Percentiles rank a stretch among this genome's conserved stretches.
These are phyloP conservation scores for Graphilbum fragrans DNA, from an alignment of 2,329 filamentous ascomycete genomes.

Conservation along the genomic window DNA sequence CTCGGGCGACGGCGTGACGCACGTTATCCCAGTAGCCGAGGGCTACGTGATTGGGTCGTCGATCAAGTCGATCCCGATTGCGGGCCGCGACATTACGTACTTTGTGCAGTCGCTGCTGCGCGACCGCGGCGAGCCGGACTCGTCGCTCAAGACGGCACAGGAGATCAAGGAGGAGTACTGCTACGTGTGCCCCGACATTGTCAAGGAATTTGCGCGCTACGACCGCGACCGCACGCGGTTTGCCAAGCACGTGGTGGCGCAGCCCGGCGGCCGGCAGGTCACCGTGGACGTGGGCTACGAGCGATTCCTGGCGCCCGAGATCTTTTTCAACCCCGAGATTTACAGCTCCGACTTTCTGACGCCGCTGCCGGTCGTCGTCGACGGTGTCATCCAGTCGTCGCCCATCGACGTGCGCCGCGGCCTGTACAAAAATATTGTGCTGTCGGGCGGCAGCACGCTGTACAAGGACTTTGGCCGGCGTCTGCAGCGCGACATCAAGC, in stretches of 20 bases:
- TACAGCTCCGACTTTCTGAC: constrained; percentile 98
- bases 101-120: constrained; percentile 94
- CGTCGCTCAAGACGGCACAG: constrained; percentile 92
- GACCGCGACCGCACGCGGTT: constrained; percentile 88
- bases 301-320: constrained; percentile 93
- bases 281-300: constrained; percentile 93
- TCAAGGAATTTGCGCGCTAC: constrained; percentile 94
- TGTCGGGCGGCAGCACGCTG: constrained; percentile 90
- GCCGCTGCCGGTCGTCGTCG: constrained; percentile 84
- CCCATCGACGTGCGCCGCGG: constrained; percentile 95
- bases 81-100: constrained; percentile 95
- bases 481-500: constrained; percentile 93
- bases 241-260: constrained; percentile 75
- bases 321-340: constrained; percentile 99
- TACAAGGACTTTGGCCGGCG: constrained; percentile 98
- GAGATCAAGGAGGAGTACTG: constrained; percentile 98
- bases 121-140: constrained; percentile 93
- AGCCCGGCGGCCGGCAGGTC: constrained; percentile 75
- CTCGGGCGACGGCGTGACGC: constrained; percentile 95
- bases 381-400: constrained; percentile 92
- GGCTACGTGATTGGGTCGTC: constrained; percentile 98
- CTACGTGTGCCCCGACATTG: constrained; percentile 96
- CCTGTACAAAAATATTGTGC: constrained; percentile 98
- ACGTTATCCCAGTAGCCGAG: constrained; percentile 97
- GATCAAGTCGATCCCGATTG: constrained; percentile 98